Conservation (phyloP, 2,329 filamentous ascomycete genomes). For the Pestalotiopsis sp. region DNA sequence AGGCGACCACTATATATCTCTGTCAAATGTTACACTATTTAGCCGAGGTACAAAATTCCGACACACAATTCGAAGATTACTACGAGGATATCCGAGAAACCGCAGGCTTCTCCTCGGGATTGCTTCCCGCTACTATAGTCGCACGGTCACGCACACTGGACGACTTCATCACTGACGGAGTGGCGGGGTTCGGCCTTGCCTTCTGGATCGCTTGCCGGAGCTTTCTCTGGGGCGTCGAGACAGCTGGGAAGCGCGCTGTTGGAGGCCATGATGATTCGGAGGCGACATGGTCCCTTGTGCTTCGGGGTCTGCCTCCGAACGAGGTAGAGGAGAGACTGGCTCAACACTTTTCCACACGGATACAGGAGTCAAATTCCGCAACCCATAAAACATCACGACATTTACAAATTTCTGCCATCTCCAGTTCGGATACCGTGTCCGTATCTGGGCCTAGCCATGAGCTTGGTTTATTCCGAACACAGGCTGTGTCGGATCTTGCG, state of each 20-base stretch:
- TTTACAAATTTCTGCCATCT: constrained; percentile 10
- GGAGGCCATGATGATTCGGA: not conserved
- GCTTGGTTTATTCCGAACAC: not conserved
- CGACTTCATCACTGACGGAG: constrained; percentile 7
- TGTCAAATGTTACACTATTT: constrained; percentile 15
- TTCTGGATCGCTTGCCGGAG: constrained; percentile 14
- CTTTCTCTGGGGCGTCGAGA: not conserved
- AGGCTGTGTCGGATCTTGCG: not conserved
- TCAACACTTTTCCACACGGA: not conserved
- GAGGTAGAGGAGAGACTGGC: constrained; percentile 6
- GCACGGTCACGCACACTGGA: constrained; percentile 13
- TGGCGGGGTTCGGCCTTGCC: constrained; percentile 10
- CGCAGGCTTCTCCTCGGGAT: constrained; percentile 13
- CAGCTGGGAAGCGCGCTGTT: not conserved
- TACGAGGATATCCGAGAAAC: constrained; percentile 10
- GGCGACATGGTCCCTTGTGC: constrained; percentile 12
- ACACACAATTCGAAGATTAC: constrained; percentile 2
- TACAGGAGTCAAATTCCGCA: not conserved
- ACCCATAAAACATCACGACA: constrained; percentile 1
- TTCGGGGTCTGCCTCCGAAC: not conserved
- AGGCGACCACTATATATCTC: constrained; percentile 16
- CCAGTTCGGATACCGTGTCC: constrained; percentile 4
- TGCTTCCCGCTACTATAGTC: constrained; percentile 12
- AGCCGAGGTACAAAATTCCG: not conserved
- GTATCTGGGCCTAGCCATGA: constrained; percentile 10